Evolutionary conservation across 768 basidiomycete genomes (phyloP), one percentile per base, ranked within the genome.

Genomic region (Cystofilobasidium capitatum): DNA sequence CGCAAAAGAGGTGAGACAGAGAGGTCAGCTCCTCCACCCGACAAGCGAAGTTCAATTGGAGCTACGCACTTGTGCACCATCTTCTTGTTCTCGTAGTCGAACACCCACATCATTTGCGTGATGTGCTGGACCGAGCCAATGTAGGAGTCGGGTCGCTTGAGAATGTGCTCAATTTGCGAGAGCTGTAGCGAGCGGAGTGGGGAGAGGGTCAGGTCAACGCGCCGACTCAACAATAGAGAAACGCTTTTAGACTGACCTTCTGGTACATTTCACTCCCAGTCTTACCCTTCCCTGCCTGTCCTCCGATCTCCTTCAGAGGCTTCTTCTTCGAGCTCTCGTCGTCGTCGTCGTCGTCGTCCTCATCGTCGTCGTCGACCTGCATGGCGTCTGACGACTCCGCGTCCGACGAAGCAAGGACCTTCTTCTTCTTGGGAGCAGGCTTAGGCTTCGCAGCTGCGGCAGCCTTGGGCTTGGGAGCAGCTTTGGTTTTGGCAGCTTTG

Each of bases 71-170:
- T 82, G 73, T 85, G 78, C 1, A 84, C 84, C 86, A 99, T 91
- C 35, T 86, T 86, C 74, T 91, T 92, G 44, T 80, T 84, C 40
- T 86, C 86, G 0, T 83, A 81, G 76, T 98, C 91, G 75, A 86
- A 94, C 2, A 91, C 90, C 96, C 96, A 99, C 85, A 98, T 91
- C 33, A 78, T 72, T 75, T 93, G 88, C 0, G 85, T 88, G 64
- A 91, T 82, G 0, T 85, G 86, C 77, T 98, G 94, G 3, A 97
- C 86, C 66, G 91, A 96, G 22, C 96, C 96, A 69, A 99, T 97
- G 78, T 98, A 99, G 3, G 77, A 75, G 69, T 78, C 77, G 2
- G 77, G 77, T 66, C 77, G 74, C 69, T 78, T 85, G 73, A 97
- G 80, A 74, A 91, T 89, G 73, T 98, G 96, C 75, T 99, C 92